These are phyloP conservation scores for Penicillium antarcticum DNA, from an alignment of 495 filamentous ascomycete genomes.

Conservation along the genomic window DNA sequence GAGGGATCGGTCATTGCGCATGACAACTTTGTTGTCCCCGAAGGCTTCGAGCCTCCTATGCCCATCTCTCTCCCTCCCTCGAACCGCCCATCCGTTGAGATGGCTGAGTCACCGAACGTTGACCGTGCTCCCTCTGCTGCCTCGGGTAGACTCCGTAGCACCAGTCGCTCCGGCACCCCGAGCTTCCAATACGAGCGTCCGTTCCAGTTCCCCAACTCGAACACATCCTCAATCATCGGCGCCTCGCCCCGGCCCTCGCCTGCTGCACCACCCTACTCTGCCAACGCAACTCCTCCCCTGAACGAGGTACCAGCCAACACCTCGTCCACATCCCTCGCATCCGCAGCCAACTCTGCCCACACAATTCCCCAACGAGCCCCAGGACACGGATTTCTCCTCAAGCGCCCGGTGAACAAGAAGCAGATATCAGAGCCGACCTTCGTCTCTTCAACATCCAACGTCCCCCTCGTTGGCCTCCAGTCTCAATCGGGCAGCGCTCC, in stretches of 20 bases:
- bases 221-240: constrained; percentile 38
- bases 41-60: constrained; percentile 25
- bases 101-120: constrained; percentile 22
- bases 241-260: constrained; percentile 53
- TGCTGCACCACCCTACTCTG: constrained; percentile 46
- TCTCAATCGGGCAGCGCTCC: constrained; percentile 44
- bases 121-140: constrained; percentile 42
- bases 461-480: constrained; percentile 60
- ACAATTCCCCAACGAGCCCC: constrained; percentile 27
- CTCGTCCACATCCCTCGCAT: constrained; percentile 12
- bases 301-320: constrained; percentile 35
- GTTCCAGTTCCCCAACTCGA: constrained; percentile 32
- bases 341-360: constrained; percentile 15
- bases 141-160: constrained; percentile 45
- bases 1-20: constrained; percentile 30
- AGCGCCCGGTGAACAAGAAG: constrained; percentile 66
- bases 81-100: constrained; percentile 41
- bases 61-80: constrained; percentile 30
- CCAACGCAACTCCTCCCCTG: constrained; percentile 55
- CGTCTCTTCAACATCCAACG: constrained; percentile 70
- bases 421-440: constrained; percentile 84
- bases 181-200: constrained; percentile 42
- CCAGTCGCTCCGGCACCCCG: constrained; percentile 43
- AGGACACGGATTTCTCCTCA: constrained; percentile 39
- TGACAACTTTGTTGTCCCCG: constrained; percentile 21